Base-by-base conservation (phyloP, 257 asterid species). In the Primulina tabacum region DNA sequence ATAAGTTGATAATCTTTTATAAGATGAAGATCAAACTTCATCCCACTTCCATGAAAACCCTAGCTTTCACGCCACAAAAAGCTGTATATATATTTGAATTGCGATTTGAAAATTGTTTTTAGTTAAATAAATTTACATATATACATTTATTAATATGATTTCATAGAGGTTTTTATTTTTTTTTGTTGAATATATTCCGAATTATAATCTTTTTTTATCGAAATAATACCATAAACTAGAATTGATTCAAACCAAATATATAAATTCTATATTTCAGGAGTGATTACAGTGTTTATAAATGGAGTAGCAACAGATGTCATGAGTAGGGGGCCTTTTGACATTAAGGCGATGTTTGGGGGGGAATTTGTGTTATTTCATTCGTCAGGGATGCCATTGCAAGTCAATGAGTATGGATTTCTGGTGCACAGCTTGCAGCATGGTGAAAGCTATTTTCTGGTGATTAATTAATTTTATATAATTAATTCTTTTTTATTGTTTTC, bases 381-480 rank as follows among this genome's bases (percentile, higher is more conserved):
- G 20, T 84, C 97, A 7, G 93, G 97, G 58, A 32, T 82, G 16
- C 91, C 89, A 8, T 69, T 86, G 7, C 75, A 82, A 21, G 79
- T 79, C 65, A 84, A 88, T 50, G 88, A 88, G 21, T 80, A 74
- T 50, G 97, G 97, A 28, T 66, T 80, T 67, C 61, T 86, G 52
- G 60, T 79, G 67, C 88, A 86, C 72, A 75, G 83, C 64, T 79
- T 90, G 82, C 85, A 82, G 77, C 91, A 84, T 57, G 95, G 95
- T 5, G 90, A 90, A 74, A 85, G 88, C 86, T 90, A 90, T 74
- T 88, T 84, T 75, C 89, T 88, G 97, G 97, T 90, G 77, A 79
- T 29, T 20, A 4, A 30, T 33, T 43, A 4, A 35, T 55, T 57
- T 61, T 21, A 24, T 0, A 8, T 0, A 63, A 18, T 35, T 28